Evolutionary conservation across 2,329 filamentous ascomycete species (phyloP).

Genomic region (Nannizziopsis barbatae): DNA sequence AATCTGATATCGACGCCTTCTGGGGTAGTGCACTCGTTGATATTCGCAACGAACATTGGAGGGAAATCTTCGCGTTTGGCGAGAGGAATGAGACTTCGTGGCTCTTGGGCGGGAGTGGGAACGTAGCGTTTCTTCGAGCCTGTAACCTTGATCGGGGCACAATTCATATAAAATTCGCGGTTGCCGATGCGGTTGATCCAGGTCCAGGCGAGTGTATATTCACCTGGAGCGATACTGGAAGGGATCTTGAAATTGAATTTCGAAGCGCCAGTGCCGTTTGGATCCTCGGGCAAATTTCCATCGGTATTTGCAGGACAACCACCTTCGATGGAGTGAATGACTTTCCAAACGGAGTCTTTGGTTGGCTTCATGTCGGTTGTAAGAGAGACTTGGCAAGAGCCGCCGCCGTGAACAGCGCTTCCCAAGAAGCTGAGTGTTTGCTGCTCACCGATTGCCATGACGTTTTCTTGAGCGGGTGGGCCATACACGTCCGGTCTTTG

Average conservation of each 20-base stretch:
- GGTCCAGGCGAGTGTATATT: slow-evolving; percentile 78
- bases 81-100: slow-evolving; percentile 24
- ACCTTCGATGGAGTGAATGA: slow-evolving; percentile 78
- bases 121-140: slow-evolving; percentile 34
- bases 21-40: slow-evolving; percentile 48
- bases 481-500: slow-evolving; percentile 34
- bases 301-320: slow-evolving; percentile 59
- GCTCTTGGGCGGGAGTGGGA: slow-evolving; percentile 9
- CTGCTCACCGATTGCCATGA: slow-evolving; percentile 51
- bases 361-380: slow-evolving; percentile 64
- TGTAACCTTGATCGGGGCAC: slow-evolving; percentile 59
- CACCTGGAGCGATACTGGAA: slow-evolving; percentile 56
- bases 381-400: slow-evolving; percentile 80
- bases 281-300: slow-evolving; percentile 48
- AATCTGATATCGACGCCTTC: slow-evolving; percentile 52
- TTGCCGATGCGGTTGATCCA: slow-evolving; percentile 93
- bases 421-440: slow-evolving; percentile 58
- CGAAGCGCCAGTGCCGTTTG: slow-evolving; percentile 39
- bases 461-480: slow-evolving; percentile 43
- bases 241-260: slow-evolving; percentile 63
- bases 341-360: slow-evolving; percentile 62
- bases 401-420: slow-evolving; percentile 72
- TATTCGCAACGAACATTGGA: slow-evolving; percentile 64
- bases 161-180: slow-evolving; percentile 98
- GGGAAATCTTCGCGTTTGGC: slow-evolving; percentile 53